These are phyloP conservation scores for Leishmania mexicana DNA, from an alignment of 208 protist genomes.

Conservation along the genomic window DNA sequence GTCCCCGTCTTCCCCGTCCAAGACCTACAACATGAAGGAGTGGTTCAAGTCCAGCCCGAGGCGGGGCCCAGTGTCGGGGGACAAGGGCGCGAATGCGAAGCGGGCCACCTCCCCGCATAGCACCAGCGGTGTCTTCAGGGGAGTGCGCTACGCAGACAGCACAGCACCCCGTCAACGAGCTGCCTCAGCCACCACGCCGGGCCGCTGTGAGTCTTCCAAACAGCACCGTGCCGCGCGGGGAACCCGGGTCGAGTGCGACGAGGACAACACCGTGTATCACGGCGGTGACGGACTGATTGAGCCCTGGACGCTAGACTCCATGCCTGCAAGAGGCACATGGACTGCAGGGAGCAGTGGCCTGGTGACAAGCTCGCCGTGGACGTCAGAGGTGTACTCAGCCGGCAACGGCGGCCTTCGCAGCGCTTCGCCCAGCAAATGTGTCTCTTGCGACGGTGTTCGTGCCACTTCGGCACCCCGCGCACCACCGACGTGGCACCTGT, in stretches of 20 bases:
- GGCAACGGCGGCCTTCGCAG: neutral
- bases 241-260: neutral
- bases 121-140: neutral
- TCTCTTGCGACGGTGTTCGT: neutral
- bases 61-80: neutral
- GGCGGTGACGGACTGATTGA: neutral
- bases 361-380: neutral
- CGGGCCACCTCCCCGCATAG: neutral
- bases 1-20: neutral
- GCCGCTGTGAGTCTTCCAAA: neutral
- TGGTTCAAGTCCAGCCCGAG: neutral
- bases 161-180: neutral
- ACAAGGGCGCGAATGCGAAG: neutral
- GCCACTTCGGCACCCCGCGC: neutral
- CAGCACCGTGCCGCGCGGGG: neutral
- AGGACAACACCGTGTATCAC: neutral
- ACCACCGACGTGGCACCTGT: too few species aligned
- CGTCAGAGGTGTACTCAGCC: neutral
- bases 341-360: neutral
- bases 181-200: neutral
- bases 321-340: neutral
- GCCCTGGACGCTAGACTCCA: too few species aligned
- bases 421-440: neutral
- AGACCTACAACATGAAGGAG: constrained; percentile 2
- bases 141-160: neutral